phyloP scores from a whole-genome alignment of 768 basidiomycete genomes.

The Suillus decipiens region DNA sequence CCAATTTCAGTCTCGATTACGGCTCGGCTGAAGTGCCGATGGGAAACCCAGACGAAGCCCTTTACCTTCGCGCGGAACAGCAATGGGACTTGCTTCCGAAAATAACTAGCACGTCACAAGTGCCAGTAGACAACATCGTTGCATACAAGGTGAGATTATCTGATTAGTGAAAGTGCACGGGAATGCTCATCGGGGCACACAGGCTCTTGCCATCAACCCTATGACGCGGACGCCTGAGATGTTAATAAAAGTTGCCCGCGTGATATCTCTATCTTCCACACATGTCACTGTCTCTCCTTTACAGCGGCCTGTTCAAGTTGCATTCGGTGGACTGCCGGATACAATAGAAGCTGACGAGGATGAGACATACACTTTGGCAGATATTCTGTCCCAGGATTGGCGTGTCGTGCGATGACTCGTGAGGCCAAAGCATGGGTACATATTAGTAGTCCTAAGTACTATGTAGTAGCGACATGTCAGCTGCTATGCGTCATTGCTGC shows the following conservation, averaged over 20 bases:
- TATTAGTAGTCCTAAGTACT: too few species aligned
- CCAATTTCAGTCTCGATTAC: constrained; percentile 22
- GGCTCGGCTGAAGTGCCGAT: neutral
- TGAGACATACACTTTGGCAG: constrained; percentile 29
- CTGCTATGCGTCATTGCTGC: neutral
- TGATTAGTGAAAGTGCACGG: neutral
- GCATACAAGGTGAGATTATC: constrained; percentile 50
- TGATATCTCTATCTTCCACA: constrained; percentile 27
- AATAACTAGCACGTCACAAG: constrained; percentile 27
- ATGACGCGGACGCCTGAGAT: constrained; percentile 61
- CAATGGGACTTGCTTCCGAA: constrained; percentile 23
- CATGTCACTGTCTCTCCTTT: constrained; percentile 21
- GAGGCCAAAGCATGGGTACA: constrained; percentile 17
- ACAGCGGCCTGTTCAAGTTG: constrained; percentile 21
- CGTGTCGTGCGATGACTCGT: constrained; percentile 23
- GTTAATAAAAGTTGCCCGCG: constrained; percentile 47
- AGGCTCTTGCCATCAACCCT: constrained; percentile 64
- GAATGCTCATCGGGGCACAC: neutral
- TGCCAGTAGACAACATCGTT: constrained; percentile 35
- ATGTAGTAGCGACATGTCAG: neutral
- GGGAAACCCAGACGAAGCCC: neutral
- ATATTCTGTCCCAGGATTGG: constrained; percentile 34
- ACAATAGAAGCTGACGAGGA: constrained; percentile 24
- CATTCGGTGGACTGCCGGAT: constrained; percentile 29
- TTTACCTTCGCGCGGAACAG: constrained; percentile 18